A percentile compares a stretch with the other conserved stretches of the same genome.
These are phyloP conservation scores for Trematosphaeria pertusa DNA, from an alignment of 2,329 filamentous ascomycete species.

Conservation along the genomic window DNA sequence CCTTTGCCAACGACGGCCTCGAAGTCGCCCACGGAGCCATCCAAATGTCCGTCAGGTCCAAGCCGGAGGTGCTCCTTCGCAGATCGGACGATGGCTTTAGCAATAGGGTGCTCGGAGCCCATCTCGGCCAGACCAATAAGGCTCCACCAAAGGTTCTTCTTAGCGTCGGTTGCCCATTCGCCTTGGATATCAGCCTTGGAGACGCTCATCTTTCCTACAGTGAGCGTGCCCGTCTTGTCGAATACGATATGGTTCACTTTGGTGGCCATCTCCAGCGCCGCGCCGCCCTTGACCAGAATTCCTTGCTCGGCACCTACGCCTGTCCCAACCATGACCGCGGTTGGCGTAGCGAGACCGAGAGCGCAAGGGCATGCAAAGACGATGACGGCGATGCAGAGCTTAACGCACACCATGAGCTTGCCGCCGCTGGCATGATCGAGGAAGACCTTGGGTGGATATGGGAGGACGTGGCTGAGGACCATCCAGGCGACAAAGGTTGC, in stretches of 20 bases:
- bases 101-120: conserved; percentile 94
- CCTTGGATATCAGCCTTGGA: conserved; percentile 71
- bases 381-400: conserved; percentile 97
- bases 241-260: conserved; percentile 89
- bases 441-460: conserved; percentile 89
- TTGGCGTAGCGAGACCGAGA: conserved; percentile 93
- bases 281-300: conserved; percentile 97
- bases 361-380: conserved; percentile 98
- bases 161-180: conserved; percentile 72
- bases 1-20: conserved; percentile 83
- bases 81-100: conserved; percentile 79
- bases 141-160: conserved; percentile 88
- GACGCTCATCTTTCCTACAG: conserved; percentile 94
- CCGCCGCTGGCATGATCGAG: conserved; percentile 80
- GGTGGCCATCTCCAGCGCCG: conserved; percentile 87
- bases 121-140: conserved; percentile 93
- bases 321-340: conserved; percentile 99
- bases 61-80: conserved; percentile 80
- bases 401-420: conserved; percentile 93
- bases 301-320: conserved; percentile 94
- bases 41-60: conserved; percentile 73
- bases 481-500: conserved; percentile 92
- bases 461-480: conserved; percentile 85
- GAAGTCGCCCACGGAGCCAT: conserved; percentile 87
- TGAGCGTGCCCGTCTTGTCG: conserved; percentile 96